Evolutionary conservation across 441 rosid species (phyloP), one percentile per base, ranked within the genome.

Genomic region (Macaranga tanarius): DNA sequence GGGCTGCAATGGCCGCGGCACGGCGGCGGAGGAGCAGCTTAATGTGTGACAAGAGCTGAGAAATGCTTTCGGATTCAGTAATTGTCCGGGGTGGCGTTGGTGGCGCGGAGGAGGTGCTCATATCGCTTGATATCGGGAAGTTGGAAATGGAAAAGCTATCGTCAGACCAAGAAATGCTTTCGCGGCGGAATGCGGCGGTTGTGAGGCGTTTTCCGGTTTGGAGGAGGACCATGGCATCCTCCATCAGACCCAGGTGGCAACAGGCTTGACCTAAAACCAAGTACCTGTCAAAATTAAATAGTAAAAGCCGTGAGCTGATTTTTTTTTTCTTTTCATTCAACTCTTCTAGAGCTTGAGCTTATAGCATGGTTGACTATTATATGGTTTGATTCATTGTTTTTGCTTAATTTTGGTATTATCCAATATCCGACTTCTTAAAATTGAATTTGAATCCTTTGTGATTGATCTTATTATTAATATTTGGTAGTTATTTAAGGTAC

Each of bases 131-230:
- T 70, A 69, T 61, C 23, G 79, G 69, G 55, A 79, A 81, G 58
- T 81, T 78, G 77, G 91, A 80, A 56, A 86, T 78, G 8, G 94
- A 83, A 84, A 95, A 95, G 77, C 96, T 91, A 48, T 95, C 99
- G 0, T 95, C 99, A 0, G 99, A 86, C 84, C 80, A 86, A 25
- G 90, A 92, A 23, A 88, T 89, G 80, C 98, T 92, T 77, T 92
- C 84, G 0, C 97, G 96, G 67, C 99, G 99, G 71, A 86, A 86
- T 4, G 98, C 98, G 8, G 94, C 98, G 0, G 91, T 86, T 40
- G 93, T 89, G 44, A 95, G 82, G 65, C 99, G 95, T 81, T 95
- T 95, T 6, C 98, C 97, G 65, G 96, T 91, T 75, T 95, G 98
- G 45, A 95, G 91, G n/a, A 95, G 96, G 13, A 83, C 96, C 92